These are phyloP conservation scores for Pichia sp. DNA, from an alignment of 1,139 yeast species.

Conservation along the genomic window DNA sequence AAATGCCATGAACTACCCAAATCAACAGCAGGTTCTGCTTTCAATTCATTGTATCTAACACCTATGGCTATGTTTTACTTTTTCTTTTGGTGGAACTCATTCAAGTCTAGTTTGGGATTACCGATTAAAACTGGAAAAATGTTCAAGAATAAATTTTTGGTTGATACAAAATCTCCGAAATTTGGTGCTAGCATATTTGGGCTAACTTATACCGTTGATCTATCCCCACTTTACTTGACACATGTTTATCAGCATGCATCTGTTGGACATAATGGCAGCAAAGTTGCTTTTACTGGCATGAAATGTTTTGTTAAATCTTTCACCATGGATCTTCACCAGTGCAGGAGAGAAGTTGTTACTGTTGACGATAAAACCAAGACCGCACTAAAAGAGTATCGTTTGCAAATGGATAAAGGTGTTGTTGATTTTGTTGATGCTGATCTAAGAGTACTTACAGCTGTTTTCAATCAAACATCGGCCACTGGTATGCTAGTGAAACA, in stretches of 20 bases:
- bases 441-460: conserved; percentile 64
- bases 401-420: conserved; percentile 75
- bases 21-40: conserved; percentile 31
- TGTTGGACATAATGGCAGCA: conserved; percentile 41
- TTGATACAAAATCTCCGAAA: conserved; percentile 42
- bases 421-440: conserved; percentile 69
- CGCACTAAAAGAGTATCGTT: conserved; percentile 49
- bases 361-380: conserved; percentile 51
- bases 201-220: conserved; percentile 69
- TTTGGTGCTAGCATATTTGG: conserved; percentile 78
- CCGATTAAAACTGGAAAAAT: conserved; percentile 74
- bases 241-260: conserved; percentile 65
- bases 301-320: conserved; percentile 68
- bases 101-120: conserved; percentile 64
- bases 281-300: conserved; percentile 67
- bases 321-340: conserved; percentile 76
- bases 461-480: conserved; percentile 56
- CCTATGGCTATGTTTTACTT: conserved; percentile 68
- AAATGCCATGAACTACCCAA: conserved; percentile 13
- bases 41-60: conserved; percentile 71
- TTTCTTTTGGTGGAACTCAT: conserved; percentile 77
- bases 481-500: conserved; percentile 46
- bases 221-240: conserved; percentile 69
- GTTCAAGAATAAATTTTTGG: conserved; percentile 39
- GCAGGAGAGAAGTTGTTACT: conserved; percentile 62